Percentiles rank a stretch among this genome's conserved stretches.
These are phyloP conservation scores for Royoungia palumana DNA, from an alignment of 768 basidiomycete species.

Conservation along the genomic window DNA sequence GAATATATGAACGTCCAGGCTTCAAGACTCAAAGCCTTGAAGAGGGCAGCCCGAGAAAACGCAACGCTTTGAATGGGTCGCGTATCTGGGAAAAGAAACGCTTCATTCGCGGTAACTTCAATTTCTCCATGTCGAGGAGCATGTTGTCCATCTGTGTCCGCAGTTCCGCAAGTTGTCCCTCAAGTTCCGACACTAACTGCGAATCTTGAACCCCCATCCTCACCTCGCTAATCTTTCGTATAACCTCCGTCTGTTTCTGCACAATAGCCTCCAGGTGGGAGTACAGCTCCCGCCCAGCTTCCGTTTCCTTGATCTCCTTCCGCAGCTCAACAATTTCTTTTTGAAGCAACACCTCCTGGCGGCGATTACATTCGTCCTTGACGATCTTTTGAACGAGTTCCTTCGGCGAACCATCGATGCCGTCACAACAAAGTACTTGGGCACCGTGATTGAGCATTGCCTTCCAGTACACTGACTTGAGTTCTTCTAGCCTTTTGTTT, in stretches of 20 bases:
- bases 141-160: conserved; percentile 2
- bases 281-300: conserved; percentile 5
- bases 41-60: too few species aligned
- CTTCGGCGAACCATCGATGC: conserved; percentile 8
- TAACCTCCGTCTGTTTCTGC: conserved; percentile 5
- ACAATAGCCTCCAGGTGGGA: conserved; percentile 6
- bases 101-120: conserved; percentile 7
- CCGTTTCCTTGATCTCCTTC: conserved; percentile 8
- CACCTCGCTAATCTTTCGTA: conserved; percentile 9
- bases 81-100: neutral
- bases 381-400: conserved; percentile 7
- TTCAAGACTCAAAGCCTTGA: too few species aligned
- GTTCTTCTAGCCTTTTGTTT: neutral
- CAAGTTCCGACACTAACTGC: neutral
- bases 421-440: conserved; percentile 1
- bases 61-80: too few species aligned
- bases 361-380: neutral
- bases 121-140: conserved; percentile 8
- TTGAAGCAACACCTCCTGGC: conserved; percentile 4
- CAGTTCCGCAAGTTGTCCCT: conserved; percentile 4
- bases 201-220: neutral
- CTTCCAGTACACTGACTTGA: neutral
- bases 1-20: too few species aligned
- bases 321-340: conserved; percentile 6
- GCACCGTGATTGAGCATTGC: conserved; percentile 11